Percentiles rank a stretch among this genome's conserved stretches.
Conservation (phyloP, 2,329 filamentous ascomycete species). For the Cordyceps militaris region DNA sequence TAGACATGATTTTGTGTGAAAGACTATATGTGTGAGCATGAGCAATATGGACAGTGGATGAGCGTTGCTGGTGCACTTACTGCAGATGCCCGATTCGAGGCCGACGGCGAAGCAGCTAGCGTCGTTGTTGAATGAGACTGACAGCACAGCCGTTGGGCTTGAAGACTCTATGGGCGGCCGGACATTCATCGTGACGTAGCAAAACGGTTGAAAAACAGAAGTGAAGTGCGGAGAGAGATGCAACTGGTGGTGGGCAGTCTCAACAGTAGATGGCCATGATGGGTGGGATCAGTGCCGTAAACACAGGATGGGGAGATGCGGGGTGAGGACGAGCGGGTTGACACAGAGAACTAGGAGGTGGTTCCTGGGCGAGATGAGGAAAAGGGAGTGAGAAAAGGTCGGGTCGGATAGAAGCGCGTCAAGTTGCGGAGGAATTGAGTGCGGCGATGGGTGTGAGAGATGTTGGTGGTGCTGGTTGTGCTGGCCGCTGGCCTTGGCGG, state of each 20-base stretch:
- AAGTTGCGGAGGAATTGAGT: neutral
- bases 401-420: neutral
- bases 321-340: neutral
- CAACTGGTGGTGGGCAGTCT: neutral
- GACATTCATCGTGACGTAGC: constrained; percentile 66
- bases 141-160: constrained; percentile 67
- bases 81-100: constrained; percentile 76
- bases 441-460: neutral
- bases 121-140: constrained; percentile 78
- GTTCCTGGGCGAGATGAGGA: neutral
- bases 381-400: neutral
- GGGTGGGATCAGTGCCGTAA: neutral
- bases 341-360: neutral
- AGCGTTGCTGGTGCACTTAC: constrained; percentile 36
- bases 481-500: neutral
- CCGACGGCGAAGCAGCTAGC: constrained; percentile 81
- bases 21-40: constrained; percentile 46
- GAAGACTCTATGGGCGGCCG: constrained; percentile 76
- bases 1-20: constrained; percentile 64
- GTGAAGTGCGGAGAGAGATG: neutral
- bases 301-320: neutral
- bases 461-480: neutral
- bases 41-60: neutral
- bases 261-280: constrained; percentile 2
- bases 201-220: neutral